These are phyloP conservation scores for Plasmodium gonderi DNA, from an alignment of 169 alveolate species.

Conservation along the genomic window DNA sequence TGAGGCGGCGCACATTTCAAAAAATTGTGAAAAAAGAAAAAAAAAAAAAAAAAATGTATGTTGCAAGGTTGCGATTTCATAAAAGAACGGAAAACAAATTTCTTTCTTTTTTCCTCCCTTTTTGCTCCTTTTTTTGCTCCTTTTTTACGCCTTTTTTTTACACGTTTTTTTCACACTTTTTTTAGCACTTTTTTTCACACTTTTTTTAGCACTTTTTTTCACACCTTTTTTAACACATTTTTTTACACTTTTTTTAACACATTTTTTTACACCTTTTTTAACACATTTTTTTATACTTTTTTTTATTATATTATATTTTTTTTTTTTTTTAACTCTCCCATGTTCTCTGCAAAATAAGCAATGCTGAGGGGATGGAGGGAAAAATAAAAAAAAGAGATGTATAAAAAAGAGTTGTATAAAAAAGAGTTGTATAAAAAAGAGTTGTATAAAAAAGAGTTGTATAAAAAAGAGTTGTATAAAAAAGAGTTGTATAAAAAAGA, in stretches of 20 bases:
- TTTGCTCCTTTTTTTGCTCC: background rate
- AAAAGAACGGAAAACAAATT: background rate
- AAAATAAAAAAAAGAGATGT: too few relatives aligned
- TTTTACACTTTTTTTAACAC: background rate
- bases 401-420: too few relatives aligned
- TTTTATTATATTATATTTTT: too few relatives aligned
- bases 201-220: background rate
- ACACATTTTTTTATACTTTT: background rate
- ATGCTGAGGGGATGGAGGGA: too few relatives aligned
- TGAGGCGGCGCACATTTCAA: background rate
- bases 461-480: too few relatives aligned
- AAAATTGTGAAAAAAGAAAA: too few relatives aligned
- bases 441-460: too few relatives aligned
- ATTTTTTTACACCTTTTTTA: background rate
- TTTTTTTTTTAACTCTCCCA: background rate
- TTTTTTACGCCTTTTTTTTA: background rate
- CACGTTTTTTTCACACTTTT: background rate
- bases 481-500: too few relatives aligned
- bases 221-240: too few relatives aligned
- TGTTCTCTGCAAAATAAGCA: background rate
- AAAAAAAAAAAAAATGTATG: background rate
- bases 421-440: too few relatives aligned
- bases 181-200: background rate
- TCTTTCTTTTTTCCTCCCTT: background rate
- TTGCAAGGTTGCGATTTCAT: background rate